Percentiles rank a stretch among this genome's conserved stretches.
These are phyloP conservation scores for Halophytophthora batemanensis DNA, from an alignment of 352 stramenopile genomes.

Conservation along the genomic window DNA sequence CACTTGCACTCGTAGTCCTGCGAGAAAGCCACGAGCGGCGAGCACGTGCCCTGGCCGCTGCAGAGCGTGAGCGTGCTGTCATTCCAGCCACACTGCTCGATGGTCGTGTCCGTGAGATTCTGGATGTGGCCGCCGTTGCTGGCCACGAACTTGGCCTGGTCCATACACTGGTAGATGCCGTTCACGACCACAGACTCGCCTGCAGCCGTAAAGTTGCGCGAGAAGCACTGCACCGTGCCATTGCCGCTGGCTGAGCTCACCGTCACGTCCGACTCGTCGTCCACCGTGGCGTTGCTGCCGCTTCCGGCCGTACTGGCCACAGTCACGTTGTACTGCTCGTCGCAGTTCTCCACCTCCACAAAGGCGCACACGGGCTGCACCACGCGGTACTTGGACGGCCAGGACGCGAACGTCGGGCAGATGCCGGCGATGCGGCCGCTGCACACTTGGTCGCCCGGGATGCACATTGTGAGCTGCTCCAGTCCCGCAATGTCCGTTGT, in stretches of 20 bases:
- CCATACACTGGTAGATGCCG: slow-evolving; percentile 76
- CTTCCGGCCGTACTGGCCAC: slow-evolving; percentile 15
- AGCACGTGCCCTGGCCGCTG: slow-evolving; percentile 69
- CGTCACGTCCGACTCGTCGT: slow-evolving; percentile 14
- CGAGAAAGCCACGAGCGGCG: slow-evolving; percentile 47
- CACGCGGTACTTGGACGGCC: slow-evolving; percentile 62
- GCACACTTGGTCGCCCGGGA: slow-evolving; percentile 50
- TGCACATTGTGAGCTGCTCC: slow-evolving; percentile 67
- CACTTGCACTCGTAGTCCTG: slow-evolving; percentile 76
- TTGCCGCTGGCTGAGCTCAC: slow-evolving; percentile 19
- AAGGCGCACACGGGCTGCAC: slow-evolving; percentile 76
- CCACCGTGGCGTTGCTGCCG: slow-evolving; percentile 19
- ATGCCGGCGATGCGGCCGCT: slow-evolving; percentile 54
- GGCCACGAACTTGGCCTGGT: slow-evolving; percentile 57
- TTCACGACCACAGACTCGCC: slow-evolving; percentile 44
- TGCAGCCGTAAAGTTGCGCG: slow-evolving; percentile 56
- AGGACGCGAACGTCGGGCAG: slow-evolving; percentile 74
- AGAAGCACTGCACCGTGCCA: slow-evolving; percentile 67
- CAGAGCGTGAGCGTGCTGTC: slow-evolving; percentile 46
- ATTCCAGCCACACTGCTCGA: slow-evolving; percentile 52
- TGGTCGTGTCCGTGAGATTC: slow-evolving; percentile 58
- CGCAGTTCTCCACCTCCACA: slow-evolving; percentile 56
- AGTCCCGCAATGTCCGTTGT: slow-evolving; percentile 53
- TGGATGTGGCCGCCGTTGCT: slow-evolving; percentile 56
- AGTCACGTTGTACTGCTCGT: slow-evolving; percentile 46